Evolutionary conservation across 305 asterid species (phyloP).

Genomic region (Striga hermonthica): DNA sequence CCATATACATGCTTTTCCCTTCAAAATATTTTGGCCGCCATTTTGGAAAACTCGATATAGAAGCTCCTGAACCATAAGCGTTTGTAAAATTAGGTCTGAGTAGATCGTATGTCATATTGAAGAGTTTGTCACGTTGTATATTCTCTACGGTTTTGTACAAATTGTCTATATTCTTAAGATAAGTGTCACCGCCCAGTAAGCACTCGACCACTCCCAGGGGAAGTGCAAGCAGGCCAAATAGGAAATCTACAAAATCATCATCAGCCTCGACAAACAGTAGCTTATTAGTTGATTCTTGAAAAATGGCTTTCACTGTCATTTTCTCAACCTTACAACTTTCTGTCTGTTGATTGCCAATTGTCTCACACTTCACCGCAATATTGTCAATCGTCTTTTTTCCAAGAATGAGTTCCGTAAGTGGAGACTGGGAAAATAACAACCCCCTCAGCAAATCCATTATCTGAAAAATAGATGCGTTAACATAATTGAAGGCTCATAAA

Average conservation of each 20-base stretch:
- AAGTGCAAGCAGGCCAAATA: constrained; percentile 25
- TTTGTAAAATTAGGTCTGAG: too few species aligned
- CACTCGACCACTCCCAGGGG: constrained; percentile 21
- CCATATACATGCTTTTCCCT: neutral
- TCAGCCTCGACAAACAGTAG: constrained; percentile 16
- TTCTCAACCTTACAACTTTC: constrained; percentile 1
- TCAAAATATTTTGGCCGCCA: neutral
- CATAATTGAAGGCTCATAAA: neutral
- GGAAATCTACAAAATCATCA: constrained; percentile 21
- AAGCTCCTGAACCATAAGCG: too few species aligned
- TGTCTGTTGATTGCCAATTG: neutral
- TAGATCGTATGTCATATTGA: neutral
- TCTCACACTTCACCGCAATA: neutral
- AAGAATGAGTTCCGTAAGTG: constrained; percentile 14
- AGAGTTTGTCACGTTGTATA: neutral
- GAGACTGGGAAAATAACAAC: constrained; percentile 13
- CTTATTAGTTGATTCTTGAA: constrained; percentile 26
- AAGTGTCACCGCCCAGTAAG: neutral
- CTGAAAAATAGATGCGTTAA: neutral
- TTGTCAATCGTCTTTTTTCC: neutral
- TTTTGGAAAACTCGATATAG: too few species aligned
- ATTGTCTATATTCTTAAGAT: constrained; percentile 23
- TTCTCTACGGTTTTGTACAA: constrained; percentile 11
- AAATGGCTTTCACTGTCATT: constrained; percentile 7
- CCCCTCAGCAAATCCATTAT: constrained; percentile 22